Base-by-base conservation (phyloP, 75 land plant species). In the Cunninghamia lanceolata region DNA sequence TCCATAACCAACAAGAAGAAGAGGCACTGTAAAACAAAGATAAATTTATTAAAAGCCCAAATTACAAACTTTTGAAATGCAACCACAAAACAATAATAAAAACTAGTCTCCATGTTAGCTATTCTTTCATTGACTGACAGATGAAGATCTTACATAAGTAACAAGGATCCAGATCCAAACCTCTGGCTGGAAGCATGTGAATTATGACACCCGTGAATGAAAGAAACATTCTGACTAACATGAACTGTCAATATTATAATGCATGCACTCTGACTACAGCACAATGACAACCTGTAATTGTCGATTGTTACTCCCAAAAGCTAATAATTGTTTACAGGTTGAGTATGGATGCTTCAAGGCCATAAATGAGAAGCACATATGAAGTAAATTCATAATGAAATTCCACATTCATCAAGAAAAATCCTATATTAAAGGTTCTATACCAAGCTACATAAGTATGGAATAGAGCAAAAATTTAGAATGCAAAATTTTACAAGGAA, bases 1-100 rank as follows among this genome's bases (percentile, higher is more conserved):
- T 50, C 99, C 99, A 93, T 98, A 98, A 15, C 99, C 99, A 89
- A 98, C 99, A 71, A 98, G 96, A 36, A 98, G 93, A 88, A 98
- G 96, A 75, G 99, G 99, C 92, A 98, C 99, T 98, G 91, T 53
- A 88, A 11, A 53, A 36, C 38, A 52, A 52, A 9, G 66, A 89
- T 35, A 4, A 52, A 54, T 17, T 21, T 40, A 88, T 77, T 76
- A 40, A 9, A 86, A 54, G 11, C 34, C 68, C n/a, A 63, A 25
- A 7, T 63, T 28, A 28, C 9, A 40, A 36, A 39, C 9, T 54
- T 21, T 21, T 4, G 2, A 3, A 4, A 38, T 30, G 21, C 10
- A 34, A 11, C 13, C 36, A 73, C 36, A 73, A 82, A 82, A 40
- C 52, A 82, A 10, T 40, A 36, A 84, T 28, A 34, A 47, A 25